These are phyloP conservation scores for Williopsis jadinii DNA, from an alignment of 1,139 yeast species.

Conservation along the genomic window DNA sequence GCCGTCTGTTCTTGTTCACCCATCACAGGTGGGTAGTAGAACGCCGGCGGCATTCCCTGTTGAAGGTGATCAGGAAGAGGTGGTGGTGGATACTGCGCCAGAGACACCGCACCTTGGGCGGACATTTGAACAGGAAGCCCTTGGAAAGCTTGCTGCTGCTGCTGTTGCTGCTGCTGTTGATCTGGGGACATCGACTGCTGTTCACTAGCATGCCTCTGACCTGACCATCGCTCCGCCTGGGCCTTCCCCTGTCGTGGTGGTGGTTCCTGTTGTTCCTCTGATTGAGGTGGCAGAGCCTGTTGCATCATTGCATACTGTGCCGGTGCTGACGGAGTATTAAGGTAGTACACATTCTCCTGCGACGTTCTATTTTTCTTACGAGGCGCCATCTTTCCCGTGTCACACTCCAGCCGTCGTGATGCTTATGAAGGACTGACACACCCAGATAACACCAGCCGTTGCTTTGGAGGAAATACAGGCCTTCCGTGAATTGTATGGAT, in stretches of 20 bases:
- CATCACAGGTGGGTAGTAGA: neutral
- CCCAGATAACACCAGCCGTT: no score
- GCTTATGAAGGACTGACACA: no score
- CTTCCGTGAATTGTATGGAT: no score
- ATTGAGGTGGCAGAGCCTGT: neutral
- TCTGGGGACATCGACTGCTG: neutral
- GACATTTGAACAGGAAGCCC: no score
- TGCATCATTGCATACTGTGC: neutral
- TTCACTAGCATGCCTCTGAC: conserved; percentile 1
- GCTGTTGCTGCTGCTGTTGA: neutral
- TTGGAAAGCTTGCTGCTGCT: neutral
- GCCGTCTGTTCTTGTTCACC: neutral
- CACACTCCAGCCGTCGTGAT: no score
- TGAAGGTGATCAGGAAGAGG: neutral
- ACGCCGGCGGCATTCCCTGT: neutral
- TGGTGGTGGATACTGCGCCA: neutral
- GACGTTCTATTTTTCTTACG: conserved; percentile 7
- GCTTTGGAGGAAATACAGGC: no score
- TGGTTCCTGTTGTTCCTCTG: conserved; percentile 5
- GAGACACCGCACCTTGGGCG: no score
- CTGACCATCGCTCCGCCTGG: neutral
- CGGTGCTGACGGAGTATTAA: conserved; percentile 1
- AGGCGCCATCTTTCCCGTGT: neutral
- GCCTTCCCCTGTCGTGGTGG: neutral
- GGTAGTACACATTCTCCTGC: conserved; percentile 9